Evolutionary conservation across 1,284 basidiomycete genomes (phyloP), one percentile per base, ranked within the genome.

Genomic region (Meira miltonrushii): DNA sequence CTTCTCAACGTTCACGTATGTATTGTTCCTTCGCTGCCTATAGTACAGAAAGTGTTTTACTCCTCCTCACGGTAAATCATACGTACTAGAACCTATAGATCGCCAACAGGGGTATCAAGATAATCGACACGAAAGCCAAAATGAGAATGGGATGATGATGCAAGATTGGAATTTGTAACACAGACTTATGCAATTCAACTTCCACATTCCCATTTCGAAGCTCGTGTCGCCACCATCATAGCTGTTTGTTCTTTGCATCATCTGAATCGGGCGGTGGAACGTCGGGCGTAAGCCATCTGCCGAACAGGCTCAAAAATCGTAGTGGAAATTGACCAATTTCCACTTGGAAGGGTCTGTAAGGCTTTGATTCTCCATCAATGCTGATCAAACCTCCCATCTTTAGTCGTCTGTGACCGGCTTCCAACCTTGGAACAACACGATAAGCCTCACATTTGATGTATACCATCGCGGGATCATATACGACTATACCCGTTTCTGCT

Each of bases 361-460:
- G 87, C 70, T 86, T 88, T 13, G 81, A 78, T 80, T 97, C 93
- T 15, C 93, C 93, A 72, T 97, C 93, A 58, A 91, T 82, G 44
- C 65, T 69, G 37, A 72, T 54, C 47, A 62, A 48, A 2, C 66
- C 65, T 0, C 64, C 66, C 10, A 17, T 58, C 54, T 68, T 68
- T 21, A 69, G 53, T 52, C 55, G 54, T 46, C 55, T 63, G 51
- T 75, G 65, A 13, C 70, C 72, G 46, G 59, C 58, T 21, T 58
- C 54, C 10, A 62, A 56, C 17, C 55, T 59, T 0, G 75, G 75
- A 46, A 70, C 72, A 25, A 77, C 72, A 1, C 75, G 66, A 11
- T 71, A 59, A 15, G 74, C 75, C 41, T 72, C 68, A 2, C 69
- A 71, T 48, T 77, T 76, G 61, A 72, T 50, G 46, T 77, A 77